Evolutionary conservation across 306 rosid species (phyloP).

Genomic region (Glycine soja): DNA sequence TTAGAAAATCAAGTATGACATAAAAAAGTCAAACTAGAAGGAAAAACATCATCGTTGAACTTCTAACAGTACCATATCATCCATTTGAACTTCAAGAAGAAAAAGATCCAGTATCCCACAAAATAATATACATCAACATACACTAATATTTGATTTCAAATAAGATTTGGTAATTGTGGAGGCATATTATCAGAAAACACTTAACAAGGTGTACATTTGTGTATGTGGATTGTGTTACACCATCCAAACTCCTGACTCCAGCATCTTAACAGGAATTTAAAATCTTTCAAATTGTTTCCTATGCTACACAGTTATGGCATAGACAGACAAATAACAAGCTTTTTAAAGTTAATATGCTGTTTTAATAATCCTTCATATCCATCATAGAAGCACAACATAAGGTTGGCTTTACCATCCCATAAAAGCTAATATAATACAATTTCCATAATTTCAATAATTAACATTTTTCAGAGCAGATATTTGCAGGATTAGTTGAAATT

Average conservation of each 20-base stretch:
- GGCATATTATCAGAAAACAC: neutral
- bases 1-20: constrained; percentile 29
- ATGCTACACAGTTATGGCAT: too few relatives aligned
- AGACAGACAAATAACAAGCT: too few relatives aligned
- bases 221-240: neutral
- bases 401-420: too few relatives aligned
- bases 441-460: too few relatives aligned
- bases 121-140: neutral
- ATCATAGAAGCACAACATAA: too few relatives aligned
- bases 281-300: too few relatives aligned
- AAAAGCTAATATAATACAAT: too few relatives aligned
- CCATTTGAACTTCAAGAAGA: constrained; percentile 12
- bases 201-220: neutral
- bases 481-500: constrained; percentile 3
- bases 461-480: neutral
- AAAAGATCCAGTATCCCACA: neutral
- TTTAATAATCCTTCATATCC: too few relatives aligned
- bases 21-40: neutral
- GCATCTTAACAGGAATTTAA: constrained; percentile 11
- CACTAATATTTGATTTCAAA: neutral
- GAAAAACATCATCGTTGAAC: neutral
- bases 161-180: constrained; percentile 3
- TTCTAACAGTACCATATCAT: constrained; percentile 1
- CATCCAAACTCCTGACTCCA: constrained; percentile 10
- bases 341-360: too few relatives aligned